Percentiles rank a stretch among this genome's conserved stretches.
Conservation (phyloP, 2,329 filamentous ascomycete genomes). For the Chrysosporium keratinophilum region DNA sequence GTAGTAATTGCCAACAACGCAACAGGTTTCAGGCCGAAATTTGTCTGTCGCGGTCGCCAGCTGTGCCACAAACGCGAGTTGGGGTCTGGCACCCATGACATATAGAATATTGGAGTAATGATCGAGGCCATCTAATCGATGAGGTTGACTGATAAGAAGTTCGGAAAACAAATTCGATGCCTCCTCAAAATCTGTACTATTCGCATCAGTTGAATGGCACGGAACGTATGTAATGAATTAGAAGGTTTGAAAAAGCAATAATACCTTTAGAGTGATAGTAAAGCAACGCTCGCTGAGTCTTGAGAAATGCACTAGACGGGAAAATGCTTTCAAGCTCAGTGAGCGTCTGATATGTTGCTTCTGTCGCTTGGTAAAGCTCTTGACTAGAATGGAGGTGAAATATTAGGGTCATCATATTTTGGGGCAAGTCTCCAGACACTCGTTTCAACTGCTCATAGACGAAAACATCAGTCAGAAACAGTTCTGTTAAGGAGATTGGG, state of each 20-base stretch:
- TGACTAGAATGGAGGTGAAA: slow-evolving; percentile 87
- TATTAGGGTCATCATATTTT: slow-evolving; percentile 86
- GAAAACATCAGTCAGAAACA: slow-evolving; percentile 6
- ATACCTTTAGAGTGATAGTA: slow-evolving; percentile 72
- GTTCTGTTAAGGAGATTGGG: slow-evolving; percentile 18
- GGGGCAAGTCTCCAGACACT: slow-evolving; percentile 62
- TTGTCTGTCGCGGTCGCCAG: slow-evolving; percentile 85
- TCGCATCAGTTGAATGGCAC: background rate
- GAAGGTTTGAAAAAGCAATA: background rate
- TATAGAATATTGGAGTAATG: slow-evolving; percentile 97
- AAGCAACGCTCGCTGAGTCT: slow-evolving; percentile 78
- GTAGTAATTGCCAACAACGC: slow-evolving; percentile 96
- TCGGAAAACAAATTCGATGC: slow-evolving; percentile 56
- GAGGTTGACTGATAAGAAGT: slow-evolving; percentile 54
- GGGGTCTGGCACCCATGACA: slow-evolving; percentile 76
- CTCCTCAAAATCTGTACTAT: slow-evolving; percentile 48
- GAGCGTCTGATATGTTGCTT: slow-evolving; percentile 62
- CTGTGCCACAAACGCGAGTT: slow-evolving; percentile 85
- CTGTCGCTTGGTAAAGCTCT: slow-evolving; percentile 78
- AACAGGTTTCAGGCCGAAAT: slow-evolving; percentile 92
- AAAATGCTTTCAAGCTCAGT: slow-evolving; percentile 75
- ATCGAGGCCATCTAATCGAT: slow-evolving; percentile 78
- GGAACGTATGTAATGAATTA: background rate
- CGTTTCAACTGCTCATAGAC: slow-evolving; percentile 51
- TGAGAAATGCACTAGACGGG: slow-evolving; percentile 75